A percentile compares a stretch with the other conserved stretches of the same genome.
Evolutionary conservation across 192 early-diverging fungal species (phyloP).

Genomic region (Phycomyces nitens): DNA sequence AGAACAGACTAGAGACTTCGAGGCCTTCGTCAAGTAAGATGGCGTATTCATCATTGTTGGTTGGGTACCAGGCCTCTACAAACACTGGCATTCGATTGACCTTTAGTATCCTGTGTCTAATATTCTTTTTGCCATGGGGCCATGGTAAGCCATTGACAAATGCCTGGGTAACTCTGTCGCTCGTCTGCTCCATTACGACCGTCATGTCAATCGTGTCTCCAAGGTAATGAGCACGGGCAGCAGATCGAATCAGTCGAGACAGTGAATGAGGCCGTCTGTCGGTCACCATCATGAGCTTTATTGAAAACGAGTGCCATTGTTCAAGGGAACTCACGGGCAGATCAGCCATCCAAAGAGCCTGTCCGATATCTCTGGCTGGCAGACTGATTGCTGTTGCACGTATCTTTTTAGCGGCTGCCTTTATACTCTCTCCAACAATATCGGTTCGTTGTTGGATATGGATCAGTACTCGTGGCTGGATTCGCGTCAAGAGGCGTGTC

Average conservation of each 20-base stretch:
- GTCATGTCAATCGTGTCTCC: slow-evolving; percentile 47
- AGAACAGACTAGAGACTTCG: slow-evolving; percentile 52
- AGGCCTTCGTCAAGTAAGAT: slow-evolving; percentile 54
- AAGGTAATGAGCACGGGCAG: slow-evolving; percentile 44
- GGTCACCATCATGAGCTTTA: slow-evolving; percentile 46
- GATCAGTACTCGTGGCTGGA: slow-evolving; percentile 38
- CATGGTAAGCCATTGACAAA: slow-evolving; percentile 45
- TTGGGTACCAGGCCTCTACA: slow-evolving; percentile 58
- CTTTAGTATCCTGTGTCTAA: slow-evolving; percentile 46
- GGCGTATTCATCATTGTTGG: slow-evolving; percentile 48
- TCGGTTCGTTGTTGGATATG: slow-evolving; percentile 26
- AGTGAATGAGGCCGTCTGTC: slow-evolving; percentile 46
- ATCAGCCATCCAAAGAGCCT: slow-evolving; percentile 46
- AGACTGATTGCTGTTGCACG: slow-evolving; percentile 38
- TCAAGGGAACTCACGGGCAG: slow-evolving; percentile 41
- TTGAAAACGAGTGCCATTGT: slow-evolving; percentile 46
- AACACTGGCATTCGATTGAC: slow-evolving; percentile 48
- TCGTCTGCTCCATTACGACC: slow-evolving; percentile 51
- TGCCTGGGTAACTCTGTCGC: slow-evolving; percentile 40
- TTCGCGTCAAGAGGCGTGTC: slow-evolving; percentile 29
- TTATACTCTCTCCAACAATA: slow-evolving; percentile 11
- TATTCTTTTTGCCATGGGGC: slow-evolving; percentile 42
- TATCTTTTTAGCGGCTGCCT: slow-evolving; percentile 19
- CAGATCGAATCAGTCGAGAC: slow-evolving; percentile 44
- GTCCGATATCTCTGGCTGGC: slow-evolving; percentile 37